A percentile compares a stretch with the other conserved stretches of the same genome.
These are phyloP conservation scores for Samsoniella hepiali DNA, from an alignment of 2,329 filamentous ascomycete genomes.

Conservation along the genomic window DNA sequence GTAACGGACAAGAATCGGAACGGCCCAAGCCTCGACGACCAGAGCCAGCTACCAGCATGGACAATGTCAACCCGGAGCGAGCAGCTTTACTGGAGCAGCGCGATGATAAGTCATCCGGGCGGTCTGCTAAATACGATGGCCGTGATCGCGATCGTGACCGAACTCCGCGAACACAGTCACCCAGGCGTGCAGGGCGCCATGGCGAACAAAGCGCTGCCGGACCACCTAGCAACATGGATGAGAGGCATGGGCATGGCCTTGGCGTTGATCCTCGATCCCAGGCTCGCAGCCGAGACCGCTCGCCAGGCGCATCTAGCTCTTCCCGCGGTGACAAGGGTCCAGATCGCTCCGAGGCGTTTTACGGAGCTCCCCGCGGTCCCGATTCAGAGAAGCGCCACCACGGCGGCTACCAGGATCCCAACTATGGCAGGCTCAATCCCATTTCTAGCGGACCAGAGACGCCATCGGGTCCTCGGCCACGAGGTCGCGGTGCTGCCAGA, in stretches of 20 bases:
- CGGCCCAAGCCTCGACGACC: slow-evolving; percentile 30
- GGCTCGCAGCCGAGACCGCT: slow-evolving; percentile 34
- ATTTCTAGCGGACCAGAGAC: slow-evolving; percentile 45
- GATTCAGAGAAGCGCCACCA: slow-evolving; percentile 50
- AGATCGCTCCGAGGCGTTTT: slow-evolving; percentile 36
- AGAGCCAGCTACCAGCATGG: slow-evolving; percentile 29
- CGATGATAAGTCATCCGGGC: slow-evolving; percentile 33
- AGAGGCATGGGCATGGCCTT: slow-evolving; percentile 44
- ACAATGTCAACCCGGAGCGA: slow-evolving; percentile 47
- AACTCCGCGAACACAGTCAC: slow-evolving; percentile 44
- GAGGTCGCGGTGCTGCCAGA: slow-evolving; percentile 43
- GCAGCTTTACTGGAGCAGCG: slow-evolving; percentile 43
- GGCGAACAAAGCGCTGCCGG: slow-evolving; percentile 27
- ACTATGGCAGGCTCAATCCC: slow-evolving; percentile 59
- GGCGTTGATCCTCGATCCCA: slow-evolving; percentile 32
- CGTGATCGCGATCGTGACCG: slow-evolving; percentile 48
- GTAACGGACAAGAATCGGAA: slow-evolving; percentile 30
- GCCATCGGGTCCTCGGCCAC: slow-evolving; percentile 56
- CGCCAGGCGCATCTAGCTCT: slow-evolving; percentile 27
- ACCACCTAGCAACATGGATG: slow-evolving; percentile 42
- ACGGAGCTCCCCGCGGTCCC: slow-evolving; percentile 35
- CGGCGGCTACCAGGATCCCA: slow-evolving; percentile 51
- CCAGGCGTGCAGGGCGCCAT: slow-evolving; percentile 40
- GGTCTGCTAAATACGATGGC: slow-evolving; percentile 42
- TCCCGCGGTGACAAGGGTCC: slow-evolving; percentile 36